phyloP scores from a whole-genome alignment of 176 grass and related monocot species.

The Aegilops longissima region DNA sequence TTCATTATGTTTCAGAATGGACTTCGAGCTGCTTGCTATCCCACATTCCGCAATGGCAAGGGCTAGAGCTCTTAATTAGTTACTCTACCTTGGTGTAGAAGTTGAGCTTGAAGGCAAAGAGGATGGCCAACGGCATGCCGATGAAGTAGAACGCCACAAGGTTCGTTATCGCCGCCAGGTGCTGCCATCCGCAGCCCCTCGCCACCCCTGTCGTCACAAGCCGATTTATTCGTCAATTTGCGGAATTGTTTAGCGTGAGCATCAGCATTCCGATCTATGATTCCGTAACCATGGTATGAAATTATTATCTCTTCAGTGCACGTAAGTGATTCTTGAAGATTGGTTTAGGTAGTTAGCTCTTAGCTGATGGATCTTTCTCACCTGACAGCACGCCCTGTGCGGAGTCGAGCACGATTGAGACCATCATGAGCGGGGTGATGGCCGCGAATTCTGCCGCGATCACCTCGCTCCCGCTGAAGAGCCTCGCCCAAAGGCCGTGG shows the following conservation, averaged over 20 bases:
- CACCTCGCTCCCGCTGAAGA: slow-evolving; percentile 60
- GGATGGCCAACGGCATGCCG: slow-evolving; percentile 67
- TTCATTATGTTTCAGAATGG: not conserved
- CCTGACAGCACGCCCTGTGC: slow-evolving; percentile 81
- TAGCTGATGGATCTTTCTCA: not conserved
- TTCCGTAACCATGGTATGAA: not conserved
- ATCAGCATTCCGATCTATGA: not conserved
- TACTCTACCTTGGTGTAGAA: slow-evolving; percentile 43
- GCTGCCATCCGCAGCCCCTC: slow-evolving; percentile 95
- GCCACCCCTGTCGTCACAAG: slow-evolving; percentile 49
- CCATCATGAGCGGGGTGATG: slow-evolving; percentile 58
- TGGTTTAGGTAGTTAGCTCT: not conserved
- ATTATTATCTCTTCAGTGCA: not conserved
- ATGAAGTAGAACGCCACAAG: slow-evolving; percentile 89
- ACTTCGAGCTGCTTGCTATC: not conserved
- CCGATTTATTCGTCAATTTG: not conserved
- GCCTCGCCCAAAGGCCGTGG: slow-evolving; percentile 64
- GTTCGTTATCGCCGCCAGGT: slow-evolving; percentile 75
- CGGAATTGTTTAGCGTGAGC: not conserved
- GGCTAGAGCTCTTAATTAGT: not conserved
- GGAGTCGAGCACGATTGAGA: slow-evolving; percentile 79
- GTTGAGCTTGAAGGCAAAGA: slow-evolving; percentile 74
- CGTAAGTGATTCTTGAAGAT: not conserved
- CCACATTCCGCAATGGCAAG: not conserved
- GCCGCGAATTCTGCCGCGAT: slow-evolving; percentile 60